Evolutionary conservation across 2,329 filamentous ascomycete species (phyloP).

Genomic region (Ophiocordyceps camponoti-floridani): DNA sequence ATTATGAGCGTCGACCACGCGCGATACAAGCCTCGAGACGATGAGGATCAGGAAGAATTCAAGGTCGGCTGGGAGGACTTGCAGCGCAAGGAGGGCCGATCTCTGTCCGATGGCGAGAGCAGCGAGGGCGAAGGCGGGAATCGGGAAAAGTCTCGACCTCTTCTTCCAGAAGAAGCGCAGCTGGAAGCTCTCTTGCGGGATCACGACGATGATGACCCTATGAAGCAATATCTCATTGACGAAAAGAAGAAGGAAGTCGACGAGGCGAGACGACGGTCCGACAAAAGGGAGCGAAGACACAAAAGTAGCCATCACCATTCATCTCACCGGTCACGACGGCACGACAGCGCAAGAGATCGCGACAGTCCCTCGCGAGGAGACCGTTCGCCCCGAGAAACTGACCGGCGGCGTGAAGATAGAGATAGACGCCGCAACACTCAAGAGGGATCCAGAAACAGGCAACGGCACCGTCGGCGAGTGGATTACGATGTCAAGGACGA

Average conservation of each 20-base stretch:
- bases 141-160: constrained; percentile 25
- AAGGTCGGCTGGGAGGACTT: constrained; percentile 42
- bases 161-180: constrained; percentile 65
- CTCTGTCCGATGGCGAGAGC: constrained; percentile 24
- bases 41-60: constrained; percentile 46
- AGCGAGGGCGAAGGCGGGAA: constrained; percentile 22
- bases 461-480: not conserved
- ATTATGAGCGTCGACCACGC: constrained; percentile 82
- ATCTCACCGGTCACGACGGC: constrained; percentile 2
- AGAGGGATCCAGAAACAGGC: not conserved
- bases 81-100: constrained; percentile 29
- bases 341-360: not conserved
- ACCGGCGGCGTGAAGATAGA: constrained; percentile 1
- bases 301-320: constrained; percentile 26
- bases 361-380: not conserved
- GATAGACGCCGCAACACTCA: not conserved
- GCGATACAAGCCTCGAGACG: constrained; percentile 75
- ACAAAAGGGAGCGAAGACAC: constrained; percentile 28
- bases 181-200: constrained; percentile 56
- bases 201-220: constrained; percentile 90
- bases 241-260: constrained; percentile 84
- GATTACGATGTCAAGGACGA: not conserved
- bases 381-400: not conserved
- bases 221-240: constrained; percentile 80
- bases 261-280: constrained; percentile 37